Evolutionary conservation across 495 filamentous ascomycete species (phyloP), one percentile per base, ranked within the genome.

Genomic region (Amniculicola lignicola): DNA sequence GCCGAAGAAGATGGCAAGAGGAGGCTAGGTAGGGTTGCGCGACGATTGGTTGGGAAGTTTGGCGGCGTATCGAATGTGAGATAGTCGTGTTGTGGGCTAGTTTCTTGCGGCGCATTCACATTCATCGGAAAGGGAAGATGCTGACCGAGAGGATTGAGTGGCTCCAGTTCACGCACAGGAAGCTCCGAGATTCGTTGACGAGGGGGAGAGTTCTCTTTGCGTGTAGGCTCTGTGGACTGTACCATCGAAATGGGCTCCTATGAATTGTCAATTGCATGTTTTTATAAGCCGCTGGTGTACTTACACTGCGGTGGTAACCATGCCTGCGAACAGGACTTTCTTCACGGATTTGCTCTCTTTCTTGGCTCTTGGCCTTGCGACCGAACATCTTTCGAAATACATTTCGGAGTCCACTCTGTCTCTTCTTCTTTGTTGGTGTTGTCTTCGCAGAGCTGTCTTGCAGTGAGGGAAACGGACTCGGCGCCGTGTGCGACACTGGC

Each of bases 91-190:
- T 56, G 52, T 28, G 60, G 61, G 23, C 57, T 61, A 1, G 49
- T 15, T 29, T 67, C 54, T 18, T 65, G 46, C 19, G 64, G 64
- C 5, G 64, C 64, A 48, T 67, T 67, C 28, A 67, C 62, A 41
- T 67, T 67, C 64, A 67, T 67, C 9, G 64, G 64, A 33, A 67
- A 67, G 0, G 64, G 64, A n/a, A 67, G 62, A 25, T 67, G 64
- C 18, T 54, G 44, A 2, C 57, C 57, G 1, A 67, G 52, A 12
- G 64, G 64, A 43, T 61, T 66, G 33, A 60, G 21, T 9, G 60
- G 58, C 35, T 50, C 15, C 4, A 54, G 40, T 27, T 66, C 63
- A 16, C 45, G 51, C 3, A 64, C 53, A 3, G 57, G 62, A 1
- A 65, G 6, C 28, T 49, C 47, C 1, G 58, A 65, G 14, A 65